Base-by-base conservation (phyloP, 257 asterid genomes). In the Fraxinus excelsior region DNA sequence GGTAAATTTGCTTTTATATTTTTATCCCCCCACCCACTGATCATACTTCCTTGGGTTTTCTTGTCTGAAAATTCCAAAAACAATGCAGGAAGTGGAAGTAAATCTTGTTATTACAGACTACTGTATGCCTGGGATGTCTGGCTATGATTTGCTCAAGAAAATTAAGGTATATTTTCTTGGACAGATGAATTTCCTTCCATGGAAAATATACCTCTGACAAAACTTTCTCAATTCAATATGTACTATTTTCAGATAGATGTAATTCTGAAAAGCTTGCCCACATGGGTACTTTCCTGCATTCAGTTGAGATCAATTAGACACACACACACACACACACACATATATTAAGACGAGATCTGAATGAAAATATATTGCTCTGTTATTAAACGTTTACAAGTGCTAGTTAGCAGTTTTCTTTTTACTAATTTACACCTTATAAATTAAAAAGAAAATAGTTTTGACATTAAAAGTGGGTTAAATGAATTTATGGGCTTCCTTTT, bases 121-220 rank as follows among this genome's bases (percentile, higher is more conserved):
- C 18, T 86, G 88, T 73, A 86, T 84, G 90, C 85, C 88, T 65
- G 86, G 85, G 38, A 86, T 86, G 90, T 84, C 86, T 26, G 88
- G 88, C 82, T 84, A 86, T 75, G 90, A 86, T 80, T 80, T 86
- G 82, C 88, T 86, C 74, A 86, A 81, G 81, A 85, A 75, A 80
- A 85, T 83, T 29, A 85, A 87, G 89, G 91, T 84, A 86, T 58
- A 46, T 70, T 44, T 69, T 31, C 29, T 70, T 49, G 64, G 66
- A 71, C 16, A 21, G 51, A 69, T 5, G 28, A 40, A 71, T 75
- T 51, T 79, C 81, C 80, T 21, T 74, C 71, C 28, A 18, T 67
- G 79, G 79, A 75, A 78, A 80, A 72, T 25, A 67, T 60, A 40
- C 74, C 42, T 44, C 49, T 32, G 67, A 40, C 26, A 75, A 21